Base-by-base conservation (phyloP, 371 early-diverging fungal species). In the Caulochytrium protostelioides region DNA sequence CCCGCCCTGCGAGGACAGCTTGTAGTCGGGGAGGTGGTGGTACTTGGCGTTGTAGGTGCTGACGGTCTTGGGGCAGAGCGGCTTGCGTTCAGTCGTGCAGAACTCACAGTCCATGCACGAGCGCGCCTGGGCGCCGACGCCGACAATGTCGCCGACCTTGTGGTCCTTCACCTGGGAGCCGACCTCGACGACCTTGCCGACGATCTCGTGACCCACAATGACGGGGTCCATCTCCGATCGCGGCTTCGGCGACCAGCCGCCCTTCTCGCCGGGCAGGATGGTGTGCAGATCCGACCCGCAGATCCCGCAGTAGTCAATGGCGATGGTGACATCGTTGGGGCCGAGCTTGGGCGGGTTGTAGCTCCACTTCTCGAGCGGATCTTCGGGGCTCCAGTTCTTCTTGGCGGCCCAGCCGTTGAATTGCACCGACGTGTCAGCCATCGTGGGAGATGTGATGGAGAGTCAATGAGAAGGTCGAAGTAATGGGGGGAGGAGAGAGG, bases 1-100 rank as follows among this genome's bases (percentile, higher is more conserved):
- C 0, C 77, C 77, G 32, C 81, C 81, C 8, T 76, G 48, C 9
- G 59, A n/a, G n/a, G n/a, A n/a, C n/a, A n/a, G n/a, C n/a, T n/a
- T n/a, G n/a, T n/a, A n/a, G n/a, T n/a, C n/a, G n/a, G n/a, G n/a
- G n/a, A n/a, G n/a, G 37, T 77, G 65, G 17, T 64, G 46, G 23
- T 68, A 59, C 52, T 48, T 67, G 50, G 43, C 55, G 59, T 59
- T 73, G 68, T 50, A 76, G 22, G 47, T 74, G 46, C 31, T 32
- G 25, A 46, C 38, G n/a, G 42, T 38, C 21, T 39, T 31, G 17
- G 22, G 14, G 33, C 52, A 52, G 32, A 27, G 42, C 14, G 23
- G 40, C 30, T 53, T 46, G 13, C 17, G 17, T 2, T 46, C 44
- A 3, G 16, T 28, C 14, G 28, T 27, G 38, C 51, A 50, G 15